These are phyloP conservation scores for Coemansia sp. DNA, from an alignment of 192 early-diverging fungal genomes.

Conservation along the genomic window DNA sequence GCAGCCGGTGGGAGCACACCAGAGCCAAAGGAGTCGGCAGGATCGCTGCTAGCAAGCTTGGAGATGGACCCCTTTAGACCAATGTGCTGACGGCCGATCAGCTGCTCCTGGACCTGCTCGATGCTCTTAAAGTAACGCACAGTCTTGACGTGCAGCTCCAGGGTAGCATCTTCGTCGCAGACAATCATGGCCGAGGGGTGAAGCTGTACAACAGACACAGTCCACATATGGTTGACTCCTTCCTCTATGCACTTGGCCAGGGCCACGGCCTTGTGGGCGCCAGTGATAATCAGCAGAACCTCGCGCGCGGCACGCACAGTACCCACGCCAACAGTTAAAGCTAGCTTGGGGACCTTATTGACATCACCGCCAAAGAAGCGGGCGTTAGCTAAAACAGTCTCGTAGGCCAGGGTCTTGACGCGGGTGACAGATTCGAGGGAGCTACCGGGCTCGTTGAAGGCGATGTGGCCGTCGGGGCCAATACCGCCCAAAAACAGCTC, in stretches of 20 bases:
- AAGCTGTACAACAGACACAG: slow-evolving; percentile 80
- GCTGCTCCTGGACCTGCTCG: slow-evolving; percentile 77
- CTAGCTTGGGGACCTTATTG: slow-evolving; percentile 85
- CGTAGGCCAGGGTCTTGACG: slow-evolving; percentile 88
- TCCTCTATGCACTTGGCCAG: slow-evolving; percentile 83
- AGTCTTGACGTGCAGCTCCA: slow-evolving; percentile 88
- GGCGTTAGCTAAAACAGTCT: slow-evolving; percentile 84
- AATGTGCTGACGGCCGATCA: slow-evolving; percentile 73
- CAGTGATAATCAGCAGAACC: slow-evolving; percentile 82
- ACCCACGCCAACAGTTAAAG: slow-evolving; percentile 86
- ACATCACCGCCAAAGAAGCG: slow-evolving; percentile 87
- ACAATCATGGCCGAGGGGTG: slow-evolving; percentile 82
- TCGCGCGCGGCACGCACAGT: slow-evolving; percentile 87
- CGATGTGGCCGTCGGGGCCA: slow-evolving; percentile 89
- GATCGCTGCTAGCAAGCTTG: slow-evolving; percentile 23
- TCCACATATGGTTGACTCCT: slow-evolving; percentile 92
- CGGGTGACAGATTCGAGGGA: slow-evolving; percentile 79
- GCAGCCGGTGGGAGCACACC: not conserved
- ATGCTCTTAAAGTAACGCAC: slow-evolving; percentile 89
- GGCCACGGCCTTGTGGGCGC: slow-evolving; percentile 83
- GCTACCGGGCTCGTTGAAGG: slow-evolving; percentile 88
- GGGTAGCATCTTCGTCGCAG: slow-evolving; percentile 86
- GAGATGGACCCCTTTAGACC: slow-evolving; percentile 66
- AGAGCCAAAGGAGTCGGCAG: not conserved
- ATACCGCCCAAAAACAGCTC: slow-evolving; percentile 87